A percentile compares a stretch with the other conserved stretches of the same genome.
Evolutionary conservation across 2,329 filamentous ascomycete genomes (phyloP).

Genomic region (Aspergillus bombycis): DNA sequence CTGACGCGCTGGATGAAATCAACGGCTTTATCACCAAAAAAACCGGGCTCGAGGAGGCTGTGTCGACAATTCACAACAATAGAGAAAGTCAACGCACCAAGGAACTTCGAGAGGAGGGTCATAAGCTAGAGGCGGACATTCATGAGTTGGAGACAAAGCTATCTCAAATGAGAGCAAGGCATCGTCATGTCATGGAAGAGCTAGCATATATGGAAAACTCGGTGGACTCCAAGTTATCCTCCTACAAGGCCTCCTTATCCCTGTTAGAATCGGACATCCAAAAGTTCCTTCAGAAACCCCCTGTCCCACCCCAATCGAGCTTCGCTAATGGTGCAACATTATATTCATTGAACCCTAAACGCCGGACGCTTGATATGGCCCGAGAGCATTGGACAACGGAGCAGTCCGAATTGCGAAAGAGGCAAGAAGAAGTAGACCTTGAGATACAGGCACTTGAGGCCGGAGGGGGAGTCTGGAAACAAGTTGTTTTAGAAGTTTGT

Average conservation of each 20-base stretch:
- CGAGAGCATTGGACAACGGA: slow-evolving; percentile 60
- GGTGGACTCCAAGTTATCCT: slow-evolving; percentile 61
- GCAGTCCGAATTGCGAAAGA: slow-evolving; percentile 47
- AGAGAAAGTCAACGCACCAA: slow-evolving; percentile 49
- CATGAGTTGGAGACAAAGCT: slow-evolving; percentile 59
- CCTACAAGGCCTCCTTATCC: slow-evolving; percentile 59
- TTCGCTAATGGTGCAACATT: slow-evolving; percentile 44
- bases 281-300: slow-evolving; percentile 55
- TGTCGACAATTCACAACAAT: slow-evolving; percentile 52
- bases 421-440: slow-evolving; percentile 51
- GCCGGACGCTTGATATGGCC: slow-evolving; percentile 63
- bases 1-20: slow-evolving; percentile 54
- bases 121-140: slow-evolving; percentile 59
- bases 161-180: slow-evolving; percentile 57
- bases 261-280: slow-evolving; percentile 59
- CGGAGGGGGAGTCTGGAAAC: slow-evolving; percentile 62
- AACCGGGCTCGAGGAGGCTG: slow-evolving; percentile 53
- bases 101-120: slow-evolving; percentile 54
- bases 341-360: slow-evolving; percentile 56
- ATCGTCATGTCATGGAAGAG: slow-evolving; percentile 56
- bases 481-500: slow-evolving; percentile 55
- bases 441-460: slow-evolving; percentile 62
- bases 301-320: slow-evolving; percentile 42
- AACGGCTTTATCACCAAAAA: slow-evolving; percentile 55
- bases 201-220: slow-evolving; percentile 59